Percentiles rank a stretch among this genome's conserved stretches.
These are phyloP conservation scores for Thalassiosira pacifica DNA, from an alignment of 352 stramenopile genomes.

Conservation along the genomic window DNA sequence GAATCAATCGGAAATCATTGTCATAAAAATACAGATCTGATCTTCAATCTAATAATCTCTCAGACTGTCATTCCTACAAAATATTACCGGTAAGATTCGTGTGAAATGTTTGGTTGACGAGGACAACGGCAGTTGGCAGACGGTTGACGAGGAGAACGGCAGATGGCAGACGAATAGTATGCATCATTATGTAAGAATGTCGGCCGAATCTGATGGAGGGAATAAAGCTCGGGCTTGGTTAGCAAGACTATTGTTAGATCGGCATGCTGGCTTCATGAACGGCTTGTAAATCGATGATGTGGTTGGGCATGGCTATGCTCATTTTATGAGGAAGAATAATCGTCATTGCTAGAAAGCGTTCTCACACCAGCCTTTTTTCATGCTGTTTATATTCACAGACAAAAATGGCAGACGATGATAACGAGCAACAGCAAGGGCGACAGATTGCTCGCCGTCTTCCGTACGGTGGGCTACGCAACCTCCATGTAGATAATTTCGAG, in stretches of 20 bases:
- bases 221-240: background rate
- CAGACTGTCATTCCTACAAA: background rate
- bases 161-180: background rate
- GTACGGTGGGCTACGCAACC: background rate
- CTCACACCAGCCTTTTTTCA: background rate
- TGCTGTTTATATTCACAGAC: background rate
- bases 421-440: background rate
- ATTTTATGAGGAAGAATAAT: background rate
- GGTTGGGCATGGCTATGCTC: background rate
- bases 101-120: background rate
- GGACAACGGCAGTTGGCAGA: background rate
- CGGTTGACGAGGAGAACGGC: no score
- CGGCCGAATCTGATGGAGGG: background rate
- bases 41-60: background rate
- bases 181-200: background rate
- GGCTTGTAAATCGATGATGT: background rate
- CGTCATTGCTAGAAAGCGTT: background rate
- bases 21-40: background rate
- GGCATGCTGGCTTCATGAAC: background rate
- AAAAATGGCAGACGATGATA: background rate
- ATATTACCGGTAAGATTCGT: background rate
- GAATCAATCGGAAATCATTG: no score
- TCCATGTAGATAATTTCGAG: background rate
- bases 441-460: background rate
- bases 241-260: background rate